A percentile compares a stretch with the other conserved stretches of the same genome.
These are phyloP conservation scores for Pugionium dolabratum DNA, from an alignment of 345 rosid species.

Conservation along the genomic window DNA sequence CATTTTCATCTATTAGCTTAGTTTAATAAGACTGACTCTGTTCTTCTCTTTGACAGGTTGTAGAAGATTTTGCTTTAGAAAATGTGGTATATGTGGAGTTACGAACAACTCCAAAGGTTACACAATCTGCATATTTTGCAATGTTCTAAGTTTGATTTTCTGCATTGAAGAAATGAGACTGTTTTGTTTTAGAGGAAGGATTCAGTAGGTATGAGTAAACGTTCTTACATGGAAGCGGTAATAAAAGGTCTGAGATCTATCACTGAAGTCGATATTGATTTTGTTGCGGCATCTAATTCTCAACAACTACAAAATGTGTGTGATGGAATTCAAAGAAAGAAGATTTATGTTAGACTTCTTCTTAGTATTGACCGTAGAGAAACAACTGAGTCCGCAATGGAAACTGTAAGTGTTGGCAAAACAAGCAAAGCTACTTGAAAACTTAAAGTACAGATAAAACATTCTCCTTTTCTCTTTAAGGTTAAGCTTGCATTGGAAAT, in stretches of 20 bases:
- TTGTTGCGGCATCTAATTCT: constrained; percentile 31
- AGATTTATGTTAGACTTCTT: constrained; percentile 86
- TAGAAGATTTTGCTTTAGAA: constrained; percentile 91
- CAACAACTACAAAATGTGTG: constrained; percentile 26
- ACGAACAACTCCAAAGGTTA: constrained; percentile 96
- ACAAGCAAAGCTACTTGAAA: neutral
- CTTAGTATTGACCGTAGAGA: constrained; percentile 97
- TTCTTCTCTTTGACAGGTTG: constrained; percentile 50
- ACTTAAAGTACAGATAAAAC: neutral
- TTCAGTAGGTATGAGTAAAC: constrained; percentile 85
- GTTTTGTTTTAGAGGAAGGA: constrained; percentile 63
- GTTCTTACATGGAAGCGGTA: constrained; percentile 93
- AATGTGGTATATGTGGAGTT: constrained; percentile 87
- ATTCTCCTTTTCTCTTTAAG: constrained; percentile 29
- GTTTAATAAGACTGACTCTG: neutral
- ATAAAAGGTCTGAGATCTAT: constrained; percentile 68
- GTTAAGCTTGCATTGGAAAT: constrained; percentile 88
- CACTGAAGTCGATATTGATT: constrained; percentile 62
- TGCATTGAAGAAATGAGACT: constrained; percentile 16
- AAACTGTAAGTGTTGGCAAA: constrained; percentile 64
- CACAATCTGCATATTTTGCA: neutral
- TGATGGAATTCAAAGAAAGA: constrained; percentile 53
- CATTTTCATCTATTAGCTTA: neutral
- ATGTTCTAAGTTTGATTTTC: neutral
- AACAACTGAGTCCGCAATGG: constrained; percentile 81